Conservation (phyloP, 257 asterid genomes). For the Ehretia macrophylla region DNA sequence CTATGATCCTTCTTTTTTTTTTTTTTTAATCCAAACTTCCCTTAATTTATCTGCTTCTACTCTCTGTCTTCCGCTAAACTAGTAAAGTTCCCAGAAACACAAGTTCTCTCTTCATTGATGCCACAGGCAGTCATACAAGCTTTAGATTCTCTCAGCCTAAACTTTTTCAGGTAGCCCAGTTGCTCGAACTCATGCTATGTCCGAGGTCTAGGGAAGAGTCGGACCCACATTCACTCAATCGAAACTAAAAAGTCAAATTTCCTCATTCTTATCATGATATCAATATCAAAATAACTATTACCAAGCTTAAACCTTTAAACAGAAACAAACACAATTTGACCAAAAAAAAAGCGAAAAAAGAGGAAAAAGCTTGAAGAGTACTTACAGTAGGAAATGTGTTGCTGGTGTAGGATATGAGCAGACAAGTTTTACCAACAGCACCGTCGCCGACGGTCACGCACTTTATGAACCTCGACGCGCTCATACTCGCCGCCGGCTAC, state of each 20-base stretch:
- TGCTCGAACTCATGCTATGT: too few relatives aligned
- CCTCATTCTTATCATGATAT: background rate
- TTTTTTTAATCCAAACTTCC: too few relatives aligned
- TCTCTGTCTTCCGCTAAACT: too few relatives aligned
- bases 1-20: background rate
- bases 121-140: background rate
- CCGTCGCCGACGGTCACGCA: slow-evolving; percentile 88
- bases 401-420: slow-evolving; percentile 83
- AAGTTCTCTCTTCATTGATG: too few relatives aligned
- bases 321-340: background rate
- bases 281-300: background rate
- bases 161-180: too few relatives aligned
- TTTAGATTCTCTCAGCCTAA: background rate
- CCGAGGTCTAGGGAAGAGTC: too few relatives aligned
- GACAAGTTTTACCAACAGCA: slow-evolving; percentile 81
- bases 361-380: background rate
- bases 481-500: slow-evolving; percentile 51
- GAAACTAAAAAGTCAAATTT: background rate
- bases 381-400: slow-evolving; percentile 71
- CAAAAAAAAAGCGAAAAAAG: background rate
- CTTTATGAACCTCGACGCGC: slow-evolving; percentile 74
- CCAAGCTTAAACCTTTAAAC: background rate
- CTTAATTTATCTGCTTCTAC: too few relatives aligned
- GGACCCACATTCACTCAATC: background rate
- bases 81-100: too few relatives aligned